Base-by-base conservation (phyloP, 2,329 filamentous ascomycete genomes). In the Fusarium hostae region DNA sequence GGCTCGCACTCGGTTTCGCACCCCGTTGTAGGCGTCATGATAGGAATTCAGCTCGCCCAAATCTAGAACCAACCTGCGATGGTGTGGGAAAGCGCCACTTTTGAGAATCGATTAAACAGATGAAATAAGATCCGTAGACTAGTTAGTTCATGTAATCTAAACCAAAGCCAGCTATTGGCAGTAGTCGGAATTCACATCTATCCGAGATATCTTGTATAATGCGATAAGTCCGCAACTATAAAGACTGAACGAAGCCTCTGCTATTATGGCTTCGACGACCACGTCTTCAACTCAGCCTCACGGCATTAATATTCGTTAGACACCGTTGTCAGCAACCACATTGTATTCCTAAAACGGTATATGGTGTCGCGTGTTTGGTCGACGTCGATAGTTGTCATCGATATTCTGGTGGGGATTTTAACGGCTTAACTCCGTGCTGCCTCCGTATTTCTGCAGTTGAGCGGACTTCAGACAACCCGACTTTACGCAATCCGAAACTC, bases 401-500 rank as follows among this genome's bases (percentile, higher is more conserved):
- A 48, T 45, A 35, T 40, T 66, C 54, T 63, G 56, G 66, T 66
- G 69, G 69, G 56, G 65, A 35, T 44, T 62, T 59, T 52, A 51
- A 47, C 55, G 64, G 52, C 70, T 72, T 72, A 72, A 72, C 66
- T 72, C 70, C 69, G 69, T 58, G 24, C 40, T 61, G 41, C 44
- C 51, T 58, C 51, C 64, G 48, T 55, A 26, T 12, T 35, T 28
- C 22, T 47, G 43, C 34, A 61, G 30, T 40, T 50, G 41, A 35
- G 54, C 59, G 59, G 66, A 66, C 44, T 69, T 66, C 50, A 56
- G 43, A 39, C 59, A 65, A 28, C 32, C 61, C 48, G 64, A 54
- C 47, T 54, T 73, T 71, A 63, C 63, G 56, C 40, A 66, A 52
- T 37, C 70, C 70, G 70, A 71, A 68, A 73, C 50, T 65, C 71